These are phyloP conservation scores for Phyllosticta ampelicida DNA, from an alignment of 2,329 filamentous ascomycete species.

Conservation along the genomic window DNA sequence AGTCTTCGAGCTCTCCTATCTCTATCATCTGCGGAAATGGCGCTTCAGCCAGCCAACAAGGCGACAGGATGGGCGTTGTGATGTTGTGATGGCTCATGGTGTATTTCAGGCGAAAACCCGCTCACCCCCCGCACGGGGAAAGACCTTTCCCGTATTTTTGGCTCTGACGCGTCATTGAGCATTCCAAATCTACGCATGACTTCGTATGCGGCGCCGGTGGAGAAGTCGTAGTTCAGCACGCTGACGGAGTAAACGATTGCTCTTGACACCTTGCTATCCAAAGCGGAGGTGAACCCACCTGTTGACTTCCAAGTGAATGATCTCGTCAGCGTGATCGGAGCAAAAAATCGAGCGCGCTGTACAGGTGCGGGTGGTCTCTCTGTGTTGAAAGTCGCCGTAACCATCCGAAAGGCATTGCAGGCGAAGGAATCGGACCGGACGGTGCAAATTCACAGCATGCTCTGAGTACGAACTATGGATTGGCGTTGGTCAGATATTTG, in stretches of 20 bases:
- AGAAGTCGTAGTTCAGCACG: conserved; percentile 29
- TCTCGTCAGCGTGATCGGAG: conserved; percentile 40
- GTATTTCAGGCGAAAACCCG: conserved; percentile 38
- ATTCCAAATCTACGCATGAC: conserved; percentile 44
- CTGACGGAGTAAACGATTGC: conserved; percentile 24
- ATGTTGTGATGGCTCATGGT: not conserved
- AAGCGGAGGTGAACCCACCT: conserved; percentile 28
- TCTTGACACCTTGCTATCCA: conserved; percentile 20
- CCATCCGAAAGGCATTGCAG: conserved; percentile 37
- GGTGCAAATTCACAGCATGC: not conserved
- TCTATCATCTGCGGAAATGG: not conserved
- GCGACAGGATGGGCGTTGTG: not conserved
- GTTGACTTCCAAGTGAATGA: conserved; percentile 45
- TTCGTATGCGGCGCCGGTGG: conserved; percentile 30
- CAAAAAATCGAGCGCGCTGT: conserved; percentile 36
- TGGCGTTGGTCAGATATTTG: not conserved
- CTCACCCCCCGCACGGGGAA: conserved; percentile 33
- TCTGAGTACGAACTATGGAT: not conserved
- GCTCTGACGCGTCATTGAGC: conserved; percentile 40
- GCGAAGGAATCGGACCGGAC: conserved; percentile 15
- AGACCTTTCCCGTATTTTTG: conserved; percentile 47
- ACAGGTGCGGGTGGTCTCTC: conserved; percentile 39
- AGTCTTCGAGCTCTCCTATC: not conserved
- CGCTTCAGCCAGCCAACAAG: not conserved
- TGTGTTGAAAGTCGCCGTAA: conserved; percentile 43